Evolutionary conservation across 2,329 filamentous ascomycete genomes (phyloP).

Genomic region (Fusarium mexicanum): DNA sequence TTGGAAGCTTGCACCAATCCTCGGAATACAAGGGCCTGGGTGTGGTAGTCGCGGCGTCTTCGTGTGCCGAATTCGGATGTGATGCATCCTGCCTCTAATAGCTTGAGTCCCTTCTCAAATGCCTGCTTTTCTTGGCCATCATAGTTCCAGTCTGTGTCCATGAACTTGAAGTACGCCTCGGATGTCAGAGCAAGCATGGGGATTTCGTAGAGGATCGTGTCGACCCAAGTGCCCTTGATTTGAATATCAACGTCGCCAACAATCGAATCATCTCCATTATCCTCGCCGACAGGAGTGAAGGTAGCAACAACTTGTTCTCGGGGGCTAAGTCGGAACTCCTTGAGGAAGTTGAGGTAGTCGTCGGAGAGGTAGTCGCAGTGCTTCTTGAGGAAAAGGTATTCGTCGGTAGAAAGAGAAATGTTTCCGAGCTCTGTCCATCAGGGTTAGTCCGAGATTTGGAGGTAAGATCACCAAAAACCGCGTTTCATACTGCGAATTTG

Average conservation of each 20-base stretch:
- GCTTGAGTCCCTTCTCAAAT: conserved; percentile 78
- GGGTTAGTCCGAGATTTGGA: conserved; percentile 39
- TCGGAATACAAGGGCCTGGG: conserved; percentile 89
- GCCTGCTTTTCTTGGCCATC: conserved; percentile 87
- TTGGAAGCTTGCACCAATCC: conserved; percentile 83
- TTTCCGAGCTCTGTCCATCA: conserved; percentile 76
- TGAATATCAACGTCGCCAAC: conserved; percentile 80
- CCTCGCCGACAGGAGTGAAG: conserved; percentile 66
- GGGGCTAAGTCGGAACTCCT: conserved; percentile 82
- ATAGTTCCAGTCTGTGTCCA: conserved; percentile 92
- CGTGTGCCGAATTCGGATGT: conserved; percentile 96
- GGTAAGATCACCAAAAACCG: background rate
- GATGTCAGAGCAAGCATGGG: conserved; percentile 91
- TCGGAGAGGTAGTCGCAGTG: conserved; percentile 83
- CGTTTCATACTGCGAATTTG: conserved; percentile 79
- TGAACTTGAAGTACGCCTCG: conserved; percentile 97
- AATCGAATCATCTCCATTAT: conserved; percentile 71
- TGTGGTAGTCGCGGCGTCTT: conserved; percentile 90
- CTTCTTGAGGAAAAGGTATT: conserved; percentile 79
- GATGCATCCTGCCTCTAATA: conserved; percentile 84
- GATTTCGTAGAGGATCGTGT: conserved; percentile 98
- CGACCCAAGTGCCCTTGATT: conserved; percentile 86
- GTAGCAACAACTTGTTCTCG: conserved; percentile 79
- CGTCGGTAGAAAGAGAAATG: conserved; percentile 80
- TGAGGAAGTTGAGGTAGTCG: conserved; percentile 83